Conservation (phyloP, 176 grass and related monocot species). For the Pharus latifolius region DNA sequence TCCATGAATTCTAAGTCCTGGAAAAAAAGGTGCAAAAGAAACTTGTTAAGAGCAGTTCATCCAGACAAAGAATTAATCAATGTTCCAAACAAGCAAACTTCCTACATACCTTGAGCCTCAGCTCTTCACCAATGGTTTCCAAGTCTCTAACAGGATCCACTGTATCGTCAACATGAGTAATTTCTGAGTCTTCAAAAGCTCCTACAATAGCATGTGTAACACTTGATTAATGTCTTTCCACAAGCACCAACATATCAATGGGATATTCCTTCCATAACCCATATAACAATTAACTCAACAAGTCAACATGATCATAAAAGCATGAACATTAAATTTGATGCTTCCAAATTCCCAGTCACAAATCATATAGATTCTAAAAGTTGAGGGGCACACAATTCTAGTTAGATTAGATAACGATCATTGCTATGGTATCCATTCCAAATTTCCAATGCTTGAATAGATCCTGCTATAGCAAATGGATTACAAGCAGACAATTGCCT, state of each 20-base stretch:
- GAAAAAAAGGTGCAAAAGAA: constrained; percentile 16
- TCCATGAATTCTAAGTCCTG: constrained; percentile 86
- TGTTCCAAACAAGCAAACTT: neutral
- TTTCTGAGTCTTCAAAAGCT: constrained; percentile 92
- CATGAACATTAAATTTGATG: too few species aligned
- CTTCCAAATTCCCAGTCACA: too few species aligned
- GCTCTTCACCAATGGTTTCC: constrained; percentile 81
- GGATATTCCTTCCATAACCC: too few species aligned
- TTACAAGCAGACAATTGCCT: neutral
- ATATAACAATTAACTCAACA: too few species aligned
- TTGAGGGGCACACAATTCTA: too few species aligned
- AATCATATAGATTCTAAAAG: too few species aligned
- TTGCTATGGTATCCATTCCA: too few species aligned
- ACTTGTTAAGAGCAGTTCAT: neutral
- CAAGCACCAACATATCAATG: too few species aligned
- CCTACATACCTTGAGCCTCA: constrained; percentile 78
- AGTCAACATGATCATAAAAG: too few species aligned
- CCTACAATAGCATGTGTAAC: constrained; percentile 36
- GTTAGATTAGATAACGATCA: too few species aligned
- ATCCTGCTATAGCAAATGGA: neutral
- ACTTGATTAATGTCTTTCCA: neutral
- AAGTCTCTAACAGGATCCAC: constrained; percentile 98
- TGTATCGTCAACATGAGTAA: constrained; percentile 90
- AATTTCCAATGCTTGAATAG: neutral
- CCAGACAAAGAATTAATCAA: neutral